Percentiles rank a stretch among this genome's conserved stretches.
phyloP scores from a whole-genome alignment of 495 filamentous ascomycete genomes.

The Hypomontagnella submonticulosa region DNA sequence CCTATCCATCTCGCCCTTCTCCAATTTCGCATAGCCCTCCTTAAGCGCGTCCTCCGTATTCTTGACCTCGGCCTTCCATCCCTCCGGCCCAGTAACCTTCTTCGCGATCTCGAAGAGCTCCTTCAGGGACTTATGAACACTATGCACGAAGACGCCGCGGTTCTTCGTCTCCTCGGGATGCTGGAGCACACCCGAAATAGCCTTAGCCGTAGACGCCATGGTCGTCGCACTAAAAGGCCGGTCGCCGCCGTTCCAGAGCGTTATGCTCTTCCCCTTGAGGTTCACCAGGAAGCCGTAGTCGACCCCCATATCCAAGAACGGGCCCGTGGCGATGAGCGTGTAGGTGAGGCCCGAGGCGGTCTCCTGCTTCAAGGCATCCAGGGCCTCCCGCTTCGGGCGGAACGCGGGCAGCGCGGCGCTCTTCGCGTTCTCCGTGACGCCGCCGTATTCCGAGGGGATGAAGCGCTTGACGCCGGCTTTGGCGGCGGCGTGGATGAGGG shows the following conservation, averaged over 20 bases:
- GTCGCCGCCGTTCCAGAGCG: conserved; percentile 61
- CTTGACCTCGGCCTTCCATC: conserved; percentile 34
- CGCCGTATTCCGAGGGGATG: conserved; percentile 69
- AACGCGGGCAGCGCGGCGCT: conserved; percentile 49
- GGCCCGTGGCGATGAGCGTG: conserved; percentile 54
- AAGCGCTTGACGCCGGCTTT: conserved; percentile 65
- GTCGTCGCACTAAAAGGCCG: conserved; percentile 54
- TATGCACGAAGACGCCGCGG: conserved; percentile 53
- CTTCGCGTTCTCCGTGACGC: conserved; percentile 43
- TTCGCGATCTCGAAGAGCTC: conserved; percentile 57
- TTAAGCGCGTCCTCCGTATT: conserved; percentile 45
- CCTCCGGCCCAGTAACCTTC: conserved; percentile 51
- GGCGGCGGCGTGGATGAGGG: conserved; percentile 67
- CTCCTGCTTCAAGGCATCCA: conserved; percentile 51
- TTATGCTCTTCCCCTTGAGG: conserved; percentile 48
- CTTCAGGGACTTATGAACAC: conserved; percentile 54
- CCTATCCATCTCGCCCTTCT: conserved; percentile 43
- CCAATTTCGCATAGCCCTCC: conserved; percentile 45
- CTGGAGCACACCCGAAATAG: conserved; percentile 55
- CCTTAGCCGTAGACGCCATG: conserved; percentile 51
- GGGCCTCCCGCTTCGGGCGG: conserved; percentile 51
- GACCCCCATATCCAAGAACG: conserved; percentile 57
- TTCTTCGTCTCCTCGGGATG: conserved; percentile 63
- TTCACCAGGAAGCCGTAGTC: conserved; percentile 51
- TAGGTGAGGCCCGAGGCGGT: conserved; percentile 54